Conservation (phyloP, 164 flowering plant genomes). For the Saururus chinensis region DNA sequence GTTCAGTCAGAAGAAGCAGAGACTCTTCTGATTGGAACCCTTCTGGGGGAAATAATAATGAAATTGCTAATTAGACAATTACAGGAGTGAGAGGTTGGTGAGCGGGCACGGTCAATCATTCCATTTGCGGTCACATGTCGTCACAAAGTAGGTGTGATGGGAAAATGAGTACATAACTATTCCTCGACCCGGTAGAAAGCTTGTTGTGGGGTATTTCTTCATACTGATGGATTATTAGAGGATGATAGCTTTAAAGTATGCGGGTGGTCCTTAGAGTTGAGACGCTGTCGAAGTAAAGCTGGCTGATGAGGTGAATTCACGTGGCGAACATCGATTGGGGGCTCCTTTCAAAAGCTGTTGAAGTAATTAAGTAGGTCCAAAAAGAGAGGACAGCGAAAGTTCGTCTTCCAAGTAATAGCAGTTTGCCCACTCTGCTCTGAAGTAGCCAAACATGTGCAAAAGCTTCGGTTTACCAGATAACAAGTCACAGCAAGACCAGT, state of each 20-base stretch:
- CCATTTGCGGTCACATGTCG: background rate
- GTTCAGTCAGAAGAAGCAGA: no score
- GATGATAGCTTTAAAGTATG: background rate
- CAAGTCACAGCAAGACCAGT: no score
- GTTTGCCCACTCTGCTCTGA: no score
- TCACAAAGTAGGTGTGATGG: background rate
- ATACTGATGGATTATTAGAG: background rate
- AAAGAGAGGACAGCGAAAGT: slow-evolving; percentile 1
- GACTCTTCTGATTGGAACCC: no score
- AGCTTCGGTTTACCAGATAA: no score
- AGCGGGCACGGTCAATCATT: no score
- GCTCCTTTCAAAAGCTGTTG: no score
- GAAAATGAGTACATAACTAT: background rate
- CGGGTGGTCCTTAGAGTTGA: background rate
- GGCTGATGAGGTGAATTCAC: background rate
- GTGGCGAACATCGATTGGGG: background rate
- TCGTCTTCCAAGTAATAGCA: background rate
- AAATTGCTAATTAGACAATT: no score
- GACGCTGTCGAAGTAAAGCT: background rate
- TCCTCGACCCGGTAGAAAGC: background rate
- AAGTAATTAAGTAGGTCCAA: no score
- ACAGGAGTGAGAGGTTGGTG: no score
- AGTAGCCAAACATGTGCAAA: no score
- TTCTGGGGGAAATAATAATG: no score
- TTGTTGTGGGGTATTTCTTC: background rate